phyloP scores from a whole-genome alignment of 2,329 filamentous ascomycete species.

The Diaporthe longicolla region DNA sequence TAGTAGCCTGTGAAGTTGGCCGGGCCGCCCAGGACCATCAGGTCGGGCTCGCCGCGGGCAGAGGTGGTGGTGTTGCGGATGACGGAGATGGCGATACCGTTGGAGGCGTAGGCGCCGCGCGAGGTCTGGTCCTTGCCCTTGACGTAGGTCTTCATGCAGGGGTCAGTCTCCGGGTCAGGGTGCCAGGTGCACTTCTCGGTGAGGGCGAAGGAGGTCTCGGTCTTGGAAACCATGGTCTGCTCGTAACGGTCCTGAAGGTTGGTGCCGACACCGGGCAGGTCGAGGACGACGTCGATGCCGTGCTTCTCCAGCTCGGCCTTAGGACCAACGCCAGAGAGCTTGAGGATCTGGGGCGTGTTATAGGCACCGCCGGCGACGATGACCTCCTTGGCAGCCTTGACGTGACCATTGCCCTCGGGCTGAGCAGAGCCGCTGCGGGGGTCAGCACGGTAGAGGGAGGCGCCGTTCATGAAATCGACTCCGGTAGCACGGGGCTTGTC shows the following conservation, averaged over 20 bases:
- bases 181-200: constrained; percentile 45
- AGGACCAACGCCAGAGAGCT: constrained; percentile 33
- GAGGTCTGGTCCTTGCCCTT: constrained; percentile 42
- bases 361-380: constrained; percentile 34
- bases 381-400: constrained; percentile 35
- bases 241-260: constrained; percentile 45
- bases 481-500: constrained; percentile 43
- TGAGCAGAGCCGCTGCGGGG: constrained; percentile 24
- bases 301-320: constrained; percentile 34
- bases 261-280: constrained; percentile 44
- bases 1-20: constrained; percentile 43
- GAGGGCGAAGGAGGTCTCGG: constrained; percentile 28
- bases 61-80: constrained; percentile 48
- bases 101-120: constrained; percentile 48
- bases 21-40: constrained; percentile 57
- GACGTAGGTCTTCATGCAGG: constrained; percentile 44
- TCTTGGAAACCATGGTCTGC: constrained; percentile 44
- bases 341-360: constrained; percentile 37
- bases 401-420: constrained; percentile 12
- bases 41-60: constrained; percentile 58
- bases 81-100: constrained; percentile 39
- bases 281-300: constrained; percentile 41
- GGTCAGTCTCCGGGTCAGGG: constrained; percentile 40
- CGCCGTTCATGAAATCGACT: constrained; percentile 44
- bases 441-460: constrained; percentile 45